Percentiles rank a stretch among this genome's conserved stretches.
These are phyloP conservation scores for Cardamine chenopodiifolia DNA, from an alignment of 345 rosid species.

Conservation along the genomic window DNA sequence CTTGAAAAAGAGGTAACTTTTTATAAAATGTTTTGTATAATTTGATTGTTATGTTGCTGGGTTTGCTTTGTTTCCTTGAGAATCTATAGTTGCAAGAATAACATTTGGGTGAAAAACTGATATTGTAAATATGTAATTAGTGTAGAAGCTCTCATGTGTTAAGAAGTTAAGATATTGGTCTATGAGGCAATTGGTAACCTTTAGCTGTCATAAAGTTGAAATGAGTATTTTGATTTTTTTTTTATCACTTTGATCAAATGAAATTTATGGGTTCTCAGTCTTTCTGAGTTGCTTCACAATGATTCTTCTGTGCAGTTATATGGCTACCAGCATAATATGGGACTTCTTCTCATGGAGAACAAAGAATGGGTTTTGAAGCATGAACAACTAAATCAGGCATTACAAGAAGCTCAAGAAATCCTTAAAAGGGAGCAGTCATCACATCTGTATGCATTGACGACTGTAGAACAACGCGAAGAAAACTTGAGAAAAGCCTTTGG, in stretches of 20 bases:
- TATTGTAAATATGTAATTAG: background rate
- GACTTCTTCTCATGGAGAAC: conserved; percentile 85
- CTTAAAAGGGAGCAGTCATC: conserved; percentile 72
- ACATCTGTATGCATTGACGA: conserved; percentile 62
- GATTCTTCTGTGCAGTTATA: conserved; percentile 53
- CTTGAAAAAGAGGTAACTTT: conserved; percentile 69
- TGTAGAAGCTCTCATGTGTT: conserved; percentile 4
- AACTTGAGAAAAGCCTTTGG: conserved; percentile 66
- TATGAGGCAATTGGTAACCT: background rate
- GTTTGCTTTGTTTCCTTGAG: conserved; percentile 14
- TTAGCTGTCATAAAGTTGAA: background rate
- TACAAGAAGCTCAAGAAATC: conserved; percentile 70
- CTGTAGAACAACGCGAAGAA: conserved; percentile 70
- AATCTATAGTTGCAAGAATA: background rate
- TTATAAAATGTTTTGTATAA: background rate
- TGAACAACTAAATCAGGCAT: conserved; percentile 58
- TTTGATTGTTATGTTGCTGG: conserved; percentile 1
- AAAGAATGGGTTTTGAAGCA: conserved; percentile 61
- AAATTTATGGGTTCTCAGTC: background rate
- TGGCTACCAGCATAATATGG: conserved; percentile 91
- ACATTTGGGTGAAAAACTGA: background rate
- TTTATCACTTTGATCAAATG: background rate
- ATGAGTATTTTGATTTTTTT: background rate
- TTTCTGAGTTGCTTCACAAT: background rate
- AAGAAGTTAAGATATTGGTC: background rate